Base-by-base conservation (phyloP, 768 basidiomycete genomes). In the Pulveroboletus sp. region DNA sequence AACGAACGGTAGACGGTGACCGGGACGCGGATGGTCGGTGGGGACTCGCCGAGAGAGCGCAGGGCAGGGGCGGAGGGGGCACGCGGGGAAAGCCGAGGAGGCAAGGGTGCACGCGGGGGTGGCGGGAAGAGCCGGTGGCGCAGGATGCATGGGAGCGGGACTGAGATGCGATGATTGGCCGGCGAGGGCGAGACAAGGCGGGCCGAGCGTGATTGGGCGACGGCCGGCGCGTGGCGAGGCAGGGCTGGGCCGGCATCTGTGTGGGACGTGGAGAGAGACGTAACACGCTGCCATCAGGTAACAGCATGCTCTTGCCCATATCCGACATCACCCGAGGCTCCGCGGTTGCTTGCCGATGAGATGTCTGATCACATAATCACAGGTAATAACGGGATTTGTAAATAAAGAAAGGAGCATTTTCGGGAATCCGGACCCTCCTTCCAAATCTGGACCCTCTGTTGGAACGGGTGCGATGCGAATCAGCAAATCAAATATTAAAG, bases 401-500 rank as follows among this genome's bases (percentile, higher is more conserved):
- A 67, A 65, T 52, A 58, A 52, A 46, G 40, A 43, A 62, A 49
- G 52, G 54, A 33, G 52, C 51, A 59, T 61, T 57, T 52, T 57
- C 57, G 58, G 67, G 49, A 52, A 56, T 52, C 57, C 68, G 68
- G 43, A 50, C 27, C 15, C 6, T 59, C 21, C 8, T 33, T 60
- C 62, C 54, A 0, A n/a, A 36, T 55, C 33, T 26, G 58, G 66
- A 30, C 46, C 12, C 39, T 17, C 45, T 46, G 60, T 65, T 63
- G 46, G 49, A 51, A 45, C 44, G 56, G 60, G 57, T 64, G 62
- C 58, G 65, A 67, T 66, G 68, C 61, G 67, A 69, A 64, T 64
- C 66, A 59, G 49, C 62, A 59, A 68, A 69, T 68, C 66, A 68
- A 69, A 70, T 70, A 69, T 67, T 68, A 69, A 69, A 64, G 66